Percentiles rank a stretch among this genome's conserved stretches.
Evolutionary conservation across 2,329 filamentous ascomycete genomes (phyloP).

Genomic region (Venturia effusa): DNA sequence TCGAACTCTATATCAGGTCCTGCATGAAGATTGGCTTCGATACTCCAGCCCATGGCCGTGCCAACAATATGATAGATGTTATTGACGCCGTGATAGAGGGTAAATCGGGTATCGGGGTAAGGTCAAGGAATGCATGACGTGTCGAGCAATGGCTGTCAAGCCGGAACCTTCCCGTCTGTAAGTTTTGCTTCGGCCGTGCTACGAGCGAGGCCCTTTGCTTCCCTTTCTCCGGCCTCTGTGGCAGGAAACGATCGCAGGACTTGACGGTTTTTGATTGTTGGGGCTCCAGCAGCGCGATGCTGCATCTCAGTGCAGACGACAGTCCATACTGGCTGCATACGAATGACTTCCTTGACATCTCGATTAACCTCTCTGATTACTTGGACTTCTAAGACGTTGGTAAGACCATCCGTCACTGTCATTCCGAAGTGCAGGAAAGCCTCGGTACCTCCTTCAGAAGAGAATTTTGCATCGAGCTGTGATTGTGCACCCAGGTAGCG

Average conservation of each 20-base stretch:
- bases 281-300: background rate
- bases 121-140: no score
- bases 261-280: background rate
- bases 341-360: background rate
- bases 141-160: no score
- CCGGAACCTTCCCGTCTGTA: background rate
- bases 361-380: background rate
- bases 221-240: background rate
- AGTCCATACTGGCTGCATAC: background rate
- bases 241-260: background rate
- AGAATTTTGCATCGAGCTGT: background rate
- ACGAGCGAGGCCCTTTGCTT: background rate
- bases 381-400: background rate
- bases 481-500: background rate
- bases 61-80: conserved; percentile 1
- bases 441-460: background rate
- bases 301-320: background rate
- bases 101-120: no score
- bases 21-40: background rate
- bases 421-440: background rate
- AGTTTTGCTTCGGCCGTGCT: background rate
- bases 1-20: background rate
- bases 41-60: background rate
- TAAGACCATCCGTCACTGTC: background rate
- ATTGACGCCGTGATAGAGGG: no score